Evolutionary conservation across 2,329 filamentous ascomycete genomes (phyloP).

Genomic region (Stemphylium lycopersici): DNA sequence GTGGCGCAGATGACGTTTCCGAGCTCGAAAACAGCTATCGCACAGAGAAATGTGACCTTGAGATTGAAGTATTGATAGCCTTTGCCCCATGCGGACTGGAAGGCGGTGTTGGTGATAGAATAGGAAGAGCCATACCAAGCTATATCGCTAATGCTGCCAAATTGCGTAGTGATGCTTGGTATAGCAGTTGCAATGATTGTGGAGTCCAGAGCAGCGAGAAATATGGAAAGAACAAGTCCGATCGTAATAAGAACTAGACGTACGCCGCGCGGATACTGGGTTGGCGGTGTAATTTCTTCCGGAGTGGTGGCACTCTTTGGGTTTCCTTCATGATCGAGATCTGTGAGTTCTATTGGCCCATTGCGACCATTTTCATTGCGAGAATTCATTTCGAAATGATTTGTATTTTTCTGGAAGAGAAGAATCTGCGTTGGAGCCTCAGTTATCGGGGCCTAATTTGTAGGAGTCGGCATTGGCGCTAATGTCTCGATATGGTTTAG

Average conservation of each 20-base stretch:
- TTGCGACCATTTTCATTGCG: neutral
- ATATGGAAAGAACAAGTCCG: slow-evolving; percentile 38
- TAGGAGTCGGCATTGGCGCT: neutral
- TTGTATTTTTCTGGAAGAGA: too few species aligned
- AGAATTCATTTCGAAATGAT: too few species aligned
- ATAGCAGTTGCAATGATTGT: slow-evolving; percentile 49
- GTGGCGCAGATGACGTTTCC: slow-evolving; percentile 61
- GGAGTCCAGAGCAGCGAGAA: slow-evolving; percentile 33
- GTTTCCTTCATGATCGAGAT: neutral
- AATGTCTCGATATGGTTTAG: neutral
- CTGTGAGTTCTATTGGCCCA: neutral
- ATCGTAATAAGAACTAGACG: slow-evolving; percentile 33
- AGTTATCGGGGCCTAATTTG: neutral
- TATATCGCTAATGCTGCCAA: slow-evolving; percentile 43
- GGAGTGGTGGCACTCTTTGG: neutral
- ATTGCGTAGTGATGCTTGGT: slow-evolving; percentile 47
- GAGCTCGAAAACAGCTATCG: slow-evolving; percentile 59
- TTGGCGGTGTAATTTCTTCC: neutral
- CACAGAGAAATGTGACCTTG: slow-evolving; percentile 50
- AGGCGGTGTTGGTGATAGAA: slow-evolving; percentile 52
- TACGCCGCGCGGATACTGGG: slow-evolving; percentile 27
- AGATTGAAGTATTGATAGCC: slow-evolving; percentile 54
- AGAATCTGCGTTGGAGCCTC: too few species aligned
- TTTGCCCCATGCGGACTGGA: slow-evolving; percentile 56
- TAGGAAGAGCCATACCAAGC: slow-evolving; percentile 51